Evolutionary conservation across 1,284 basidiomycete species (phyloP).

Genomic region (Boletus smithii): DNA sequence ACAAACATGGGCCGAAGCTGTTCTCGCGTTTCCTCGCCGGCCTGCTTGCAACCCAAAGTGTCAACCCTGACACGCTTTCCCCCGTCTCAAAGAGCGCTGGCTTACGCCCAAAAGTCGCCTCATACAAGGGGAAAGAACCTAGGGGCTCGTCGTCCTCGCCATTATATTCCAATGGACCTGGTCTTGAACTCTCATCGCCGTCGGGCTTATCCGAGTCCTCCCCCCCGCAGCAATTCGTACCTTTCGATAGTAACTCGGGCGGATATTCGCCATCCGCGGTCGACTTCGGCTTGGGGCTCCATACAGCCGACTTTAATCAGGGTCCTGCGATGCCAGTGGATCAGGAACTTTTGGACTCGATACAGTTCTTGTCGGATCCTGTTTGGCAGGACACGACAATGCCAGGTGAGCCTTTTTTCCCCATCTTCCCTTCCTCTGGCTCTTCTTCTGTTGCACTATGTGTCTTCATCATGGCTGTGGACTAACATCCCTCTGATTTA

Average conservation of each 20-base stretch:
- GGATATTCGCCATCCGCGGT: conserved; percentile 15
- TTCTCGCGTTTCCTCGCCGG: conserved; percentile 72
- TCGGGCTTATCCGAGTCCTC: conserved; percentile 18
- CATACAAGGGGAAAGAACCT: conserved; percentile 13
- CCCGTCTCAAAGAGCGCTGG: conserved; percentile 17
- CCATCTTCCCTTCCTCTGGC: no score
- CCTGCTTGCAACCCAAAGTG: conserved; percentile 57
- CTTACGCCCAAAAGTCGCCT: conserved; percentile 13
- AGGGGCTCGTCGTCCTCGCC: conserved; percentile 12
- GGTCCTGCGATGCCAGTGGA: conserved; percentile 49
- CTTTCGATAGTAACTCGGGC: conserved; percentile 4
- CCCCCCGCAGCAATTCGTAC: conserved; percentile 11
- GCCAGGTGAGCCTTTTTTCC: conserved; percentile 41
- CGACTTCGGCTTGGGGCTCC: conserved; percentile 21
- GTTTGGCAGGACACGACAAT: conserved; percentile 52
- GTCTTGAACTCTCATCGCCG: conserved; percentile 17
- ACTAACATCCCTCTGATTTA: conserved; percentile 9
- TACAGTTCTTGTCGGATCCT: conserved; percentile 53
- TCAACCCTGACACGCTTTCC: conserved; percentile 39
- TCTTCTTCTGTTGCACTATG: no score
- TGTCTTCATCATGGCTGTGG: no score
- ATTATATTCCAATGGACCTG: conserved; percentile 3
- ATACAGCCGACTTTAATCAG: conserved; percentile 48
- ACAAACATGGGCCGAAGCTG: conserved; percentile 69
- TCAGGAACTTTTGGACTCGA: conserved; percentile 55